Conservation (phyloP, 208 protist species). For the Trypanosoma platydactyli region DNA sequence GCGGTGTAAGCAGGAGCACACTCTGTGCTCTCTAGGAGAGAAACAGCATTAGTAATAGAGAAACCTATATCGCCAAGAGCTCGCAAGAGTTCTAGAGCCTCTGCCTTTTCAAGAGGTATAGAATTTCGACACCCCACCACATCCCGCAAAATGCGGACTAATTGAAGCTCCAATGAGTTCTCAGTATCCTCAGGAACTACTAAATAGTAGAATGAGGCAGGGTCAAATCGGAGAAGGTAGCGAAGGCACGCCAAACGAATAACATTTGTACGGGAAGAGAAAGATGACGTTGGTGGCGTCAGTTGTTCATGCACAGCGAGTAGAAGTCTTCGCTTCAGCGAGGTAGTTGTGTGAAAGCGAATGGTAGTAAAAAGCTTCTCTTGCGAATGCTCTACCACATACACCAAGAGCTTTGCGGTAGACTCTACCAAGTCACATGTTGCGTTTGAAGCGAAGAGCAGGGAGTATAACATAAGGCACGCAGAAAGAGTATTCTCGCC, state of each 20-base stretch:
- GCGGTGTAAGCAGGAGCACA: not conserved
- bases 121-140: conserved; percentile 4
- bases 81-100: conserved; percentile 17
- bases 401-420: conserved; percentile 17
- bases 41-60: conserved; percentile 3
- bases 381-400: conserved; percentile 24
- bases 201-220: conserved; percentile 27
- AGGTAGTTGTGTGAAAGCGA: conserved; percentile 26
- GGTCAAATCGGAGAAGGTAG: conserved; percentile 25
- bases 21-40: conserved; percentile 1
- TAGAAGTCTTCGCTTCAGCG: conserved; percentile 17
- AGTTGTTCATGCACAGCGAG: conserved; percentile 8
- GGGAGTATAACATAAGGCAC: conserved; percentile 28
- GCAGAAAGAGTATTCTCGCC: conserved; percentile 20
- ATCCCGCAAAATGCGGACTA: conserved; percentile 23
- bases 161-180: not conserved
- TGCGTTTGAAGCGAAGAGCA: conserved; percentile 25
- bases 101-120: conserved; percentile 22
- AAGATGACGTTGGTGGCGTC: not conserved
- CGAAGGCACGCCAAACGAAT: conserved; percentile 21
- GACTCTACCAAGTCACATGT: conserved; percentile 17
- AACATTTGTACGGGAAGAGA: conserved; percentile 7
- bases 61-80: conserved; percentile 13
- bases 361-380: conserved; percentile 33
- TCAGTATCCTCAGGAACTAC: conserved; percentile 15